phyloP scores from a whole-genome alignment of 2,329 filamentous ascomycete species.

The Neoscytalidium dimidiatum region DNA sequence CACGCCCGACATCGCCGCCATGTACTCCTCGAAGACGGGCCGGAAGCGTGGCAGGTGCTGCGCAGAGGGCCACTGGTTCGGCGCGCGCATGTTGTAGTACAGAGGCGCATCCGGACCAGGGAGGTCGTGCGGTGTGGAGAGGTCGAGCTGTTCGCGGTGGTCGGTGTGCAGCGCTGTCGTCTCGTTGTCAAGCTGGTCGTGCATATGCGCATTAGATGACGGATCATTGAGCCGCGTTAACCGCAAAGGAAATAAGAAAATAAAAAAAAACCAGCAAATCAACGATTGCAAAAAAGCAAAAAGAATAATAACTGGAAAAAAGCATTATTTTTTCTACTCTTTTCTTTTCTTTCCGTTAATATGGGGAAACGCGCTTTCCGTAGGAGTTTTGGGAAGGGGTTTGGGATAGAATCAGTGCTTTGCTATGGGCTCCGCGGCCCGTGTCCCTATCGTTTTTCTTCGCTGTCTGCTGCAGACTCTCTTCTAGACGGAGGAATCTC shows the following conservation, averaged over 20 bases:
- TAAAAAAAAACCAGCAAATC: not conserved
- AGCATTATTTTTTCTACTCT: not conserved
- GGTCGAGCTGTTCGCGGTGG: constrained; percentile 83
- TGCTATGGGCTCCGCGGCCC: no score
- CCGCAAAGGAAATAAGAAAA: not conserved
- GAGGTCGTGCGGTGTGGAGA: constrained; percentile 74
- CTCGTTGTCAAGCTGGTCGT: constrained; percentile 58
- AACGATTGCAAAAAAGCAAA: no score
- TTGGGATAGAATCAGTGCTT: no score
- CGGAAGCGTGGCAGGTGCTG: constrained; percentile 67
- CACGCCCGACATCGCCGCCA: constrained; percentile 71
- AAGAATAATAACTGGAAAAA: no score
- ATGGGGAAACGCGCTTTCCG: not conserved
- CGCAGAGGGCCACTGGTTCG: constrained; percentile 74
- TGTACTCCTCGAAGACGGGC: constrained; percentile 71
- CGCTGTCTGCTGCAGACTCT: no score
- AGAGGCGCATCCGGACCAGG: constrained; percentile 64
- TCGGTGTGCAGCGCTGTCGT: constrained; percentile 74
- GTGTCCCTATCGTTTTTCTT: not conserved
- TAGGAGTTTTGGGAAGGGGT: no score
- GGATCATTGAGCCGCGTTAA: not conserved
- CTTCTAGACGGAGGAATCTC: not conserved
- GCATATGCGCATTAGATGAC: constrained; percentile 11
- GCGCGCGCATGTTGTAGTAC: constrained; percentile 76
- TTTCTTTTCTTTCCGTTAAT: not conserved